Percentiles rank a stretch among this genome's conserved stretches.
Evolutionary conservation across 139 green algal genomes (phyloP).

Genomic region (Trebouxia sp.): DNA sequence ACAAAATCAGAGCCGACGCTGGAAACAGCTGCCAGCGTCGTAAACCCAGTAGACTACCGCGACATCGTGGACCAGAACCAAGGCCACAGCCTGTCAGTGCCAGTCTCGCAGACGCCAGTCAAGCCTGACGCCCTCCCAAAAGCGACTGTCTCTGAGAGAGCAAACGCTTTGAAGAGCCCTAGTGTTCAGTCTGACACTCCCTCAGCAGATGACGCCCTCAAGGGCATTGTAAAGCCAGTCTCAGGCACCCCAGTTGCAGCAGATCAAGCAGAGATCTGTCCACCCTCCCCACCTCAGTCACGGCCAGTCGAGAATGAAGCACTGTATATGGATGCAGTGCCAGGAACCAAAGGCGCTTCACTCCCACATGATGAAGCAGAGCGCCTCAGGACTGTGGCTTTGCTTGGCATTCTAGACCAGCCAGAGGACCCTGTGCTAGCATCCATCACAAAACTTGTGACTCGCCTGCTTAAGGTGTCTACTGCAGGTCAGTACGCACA

Average conservation of each 20-base stretch:
- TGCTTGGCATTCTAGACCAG: conserved; percentile 7
- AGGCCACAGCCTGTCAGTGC: neutral
- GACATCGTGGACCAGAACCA: neutral
- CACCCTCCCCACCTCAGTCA: conserved; percentile 10
- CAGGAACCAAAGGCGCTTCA: neutral
- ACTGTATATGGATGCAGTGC: neutral
- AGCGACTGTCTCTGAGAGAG: conserved; percentile 6
- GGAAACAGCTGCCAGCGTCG: neutral
- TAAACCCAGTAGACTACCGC: neutral
- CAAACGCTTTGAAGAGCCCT: neutral
- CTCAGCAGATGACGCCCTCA: neutral
- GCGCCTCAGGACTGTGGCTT: conserved; percentile 14
- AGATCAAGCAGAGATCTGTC: conserved; percentile 7
- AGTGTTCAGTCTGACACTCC: neutral
- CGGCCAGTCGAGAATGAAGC: neutral
- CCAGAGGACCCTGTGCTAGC: conserved; percentile 9
- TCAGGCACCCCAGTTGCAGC: neutral
- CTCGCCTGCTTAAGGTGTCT: neutral
- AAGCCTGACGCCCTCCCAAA: neutral
- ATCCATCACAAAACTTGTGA: neutral
- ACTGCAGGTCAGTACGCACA: neutral
- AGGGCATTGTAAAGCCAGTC: neutral
- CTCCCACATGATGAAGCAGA: conserved; percentile 18
- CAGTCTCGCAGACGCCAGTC: neutral
- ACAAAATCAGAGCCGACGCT: neutral